Conservation (phyloP, 371 early-diverging fungal species). For the Phascolomyces articulosus region DNA sequence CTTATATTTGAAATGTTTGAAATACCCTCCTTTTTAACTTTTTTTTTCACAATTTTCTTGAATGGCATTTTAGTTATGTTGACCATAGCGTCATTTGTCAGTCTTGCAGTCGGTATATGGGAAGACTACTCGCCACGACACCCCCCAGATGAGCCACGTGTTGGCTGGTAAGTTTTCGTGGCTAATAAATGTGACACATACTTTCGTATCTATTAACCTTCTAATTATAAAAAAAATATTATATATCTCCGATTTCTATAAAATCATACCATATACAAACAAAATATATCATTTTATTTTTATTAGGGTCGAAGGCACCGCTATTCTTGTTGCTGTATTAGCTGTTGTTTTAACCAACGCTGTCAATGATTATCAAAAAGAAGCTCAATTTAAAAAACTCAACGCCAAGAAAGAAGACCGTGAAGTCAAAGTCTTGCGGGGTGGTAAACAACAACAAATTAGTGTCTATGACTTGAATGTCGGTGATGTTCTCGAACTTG, state of each 20-base stretch:
- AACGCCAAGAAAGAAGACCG: conserved; percentile 93
- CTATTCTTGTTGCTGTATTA: conserved; percentile 88
- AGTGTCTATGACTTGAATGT: conserved; percentile 87
- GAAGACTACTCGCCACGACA: conserved; percentile 68
- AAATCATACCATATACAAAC: no score
- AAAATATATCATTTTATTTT: no score
- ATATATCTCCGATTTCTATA: conserved; percentile 5
- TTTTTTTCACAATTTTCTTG: no score
- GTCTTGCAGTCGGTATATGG: conserved; percentile 76
- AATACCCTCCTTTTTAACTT: no score
- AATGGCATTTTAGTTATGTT: conserved; percentile 49
- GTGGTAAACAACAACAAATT: conserved; percentile 78
- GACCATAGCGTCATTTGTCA: conserved; percentile 78
- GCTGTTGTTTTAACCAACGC: conserved; percentile 93
- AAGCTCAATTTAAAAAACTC: conserved; percentile 91
- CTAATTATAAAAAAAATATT: no score
- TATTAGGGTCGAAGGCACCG: conserved; percentile 84
- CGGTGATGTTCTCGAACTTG: conserved; percentile 88
- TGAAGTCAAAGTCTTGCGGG: conserved; percentile 76
- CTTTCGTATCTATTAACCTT: background rate
- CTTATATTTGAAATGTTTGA: background rate
- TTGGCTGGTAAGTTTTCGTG: conserved; percentile 60
- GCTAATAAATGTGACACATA: conserved; percentile 11
- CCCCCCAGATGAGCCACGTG: conserved; percentile 62
- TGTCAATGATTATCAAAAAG: conserved; percentile 96